Percentiles rank a stretch among this genome's conserved stretches.
Evolutionary conservation across 2,329 filamentous ascomycete genomes (phyloP).

Genomic region (Arthrobotrys entomopaga): DNA sequence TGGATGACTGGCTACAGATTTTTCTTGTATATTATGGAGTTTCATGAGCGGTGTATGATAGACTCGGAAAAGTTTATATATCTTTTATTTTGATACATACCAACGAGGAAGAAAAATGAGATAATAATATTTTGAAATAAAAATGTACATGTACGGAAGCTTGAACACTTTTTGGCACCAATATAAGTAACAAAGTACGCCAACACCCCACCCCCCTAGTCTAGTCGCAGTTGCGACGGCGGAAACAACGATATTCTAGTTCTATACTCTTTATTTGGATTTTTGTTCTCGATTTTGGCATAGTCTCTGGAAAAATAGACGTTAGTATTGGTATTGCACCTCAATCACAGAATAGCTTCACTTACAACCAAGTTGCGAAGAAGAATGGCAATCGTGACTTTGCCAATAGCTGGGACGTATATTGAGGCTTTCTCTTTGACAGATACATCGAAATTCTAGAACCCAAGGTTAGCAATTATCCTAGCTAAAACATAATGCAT

Average conservation of each 20-base stretch:
- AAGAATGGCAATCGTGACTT: conserved; percentile 93
- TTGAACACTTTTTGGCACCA: conserved; percentile 12
- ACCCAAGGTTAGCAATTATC: not conserved
- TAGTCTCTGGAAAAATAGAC: conserved; percentile 11
- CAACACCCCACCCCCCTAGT: conserved; percentile 5
- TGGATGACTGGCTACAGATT: not conserved
- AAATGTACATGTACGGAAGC: not conserved
- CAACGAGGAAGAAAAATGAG: conserved; percentile 5
- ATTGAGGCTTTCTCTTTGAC: conserved; percentile 97
- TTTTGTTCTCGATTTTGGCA: conserved; percentile 34
- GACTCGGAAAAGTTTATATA: conserved; percentile 50
- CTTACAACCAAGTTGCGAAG: conserved; percentile 87
- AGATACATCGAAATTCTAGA: conserved; percentile 81
- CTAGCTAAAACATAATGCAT: not conserved
- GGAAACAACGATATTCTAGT: not conserved
- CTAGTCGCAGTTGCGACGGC: not conserved
- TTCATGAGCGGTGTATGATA: conserved; percentile 52
- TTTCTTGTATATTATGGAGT: conserved; percentile 36
- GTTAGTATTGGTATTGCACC: not conserved
- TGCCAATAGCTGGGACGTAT: conserved; percentile 95
- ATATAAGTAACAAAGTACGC: conserved; percentile 11
- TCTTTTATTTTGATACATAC: conserved; percentile 24
- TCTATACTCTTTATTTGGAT: not conserved
- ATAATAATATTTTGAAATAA: not conserved
- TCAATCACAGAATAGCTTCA: conserved; percentile 56